phyloP scores from a whole-genome alignment of 2,329 filamentous ascomycete genomes.

The Fusarium musae region DNA sequence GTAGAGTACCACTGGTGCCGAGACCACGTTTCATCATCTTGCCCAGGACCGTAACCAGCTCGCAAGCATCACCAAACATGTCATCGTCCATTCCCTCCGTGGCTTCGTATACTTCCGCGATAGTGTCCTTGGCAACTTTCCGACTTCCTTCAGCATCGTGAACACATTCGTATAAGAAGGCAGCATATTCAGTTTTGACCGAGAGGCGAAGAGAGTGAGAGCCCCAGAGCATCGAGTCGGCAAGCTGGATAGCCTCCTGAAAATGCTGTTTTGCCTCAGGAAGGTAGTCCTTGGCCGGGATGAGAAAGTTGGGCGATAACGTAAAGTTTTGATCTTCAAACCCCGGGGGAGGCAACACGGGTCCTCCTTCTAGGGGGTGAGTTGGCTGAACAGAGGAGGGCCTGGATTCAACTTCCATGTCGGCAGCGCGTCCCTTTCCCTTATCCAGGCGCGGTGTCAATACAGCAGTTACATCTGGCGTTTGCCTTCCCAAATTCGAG shows the following conservation, averaged over 20 bases:
- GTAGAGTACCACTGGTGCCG: conserved; percentile 50
- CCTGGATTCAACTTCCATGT: conserved; percentile 54
- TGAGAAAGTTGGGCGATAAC: conserved; percentile 76
- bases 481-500: conserved; percentile 67
- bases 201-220: conserved; percentile 91
- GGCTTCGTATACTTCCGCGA: conserved; percentile 90
- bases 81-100: conserved; percentile 94
- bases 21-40: conserved; percentile 87
- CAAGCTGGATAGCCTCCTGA: conserved; percentile 77
- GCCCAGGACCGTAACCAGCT: conserved; percentile 85
- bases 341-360: conserved; percentile 67
- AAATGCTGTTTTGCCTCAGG: conserved; percentile 86
- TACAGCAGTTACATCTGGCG: conserved; percentile 57
- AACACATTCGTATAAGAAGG: conserved; percentile 92
- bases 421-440: conserved; percentile 61
- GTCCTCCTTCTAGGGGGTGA: conserved; percentile 66
- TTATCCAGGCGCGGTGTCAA: conserved; percentile 54
- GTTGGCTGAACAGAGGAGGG: conserved; percentile 60
- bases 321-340: conserved; percentile 56
- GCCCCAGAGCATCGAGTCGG: conserved; percentile 81
- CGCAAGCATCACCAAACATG: conserved; percentile 91
- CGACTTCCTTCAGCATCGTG: conserved; percentile 83
- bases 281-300: conserved; percentile 83
- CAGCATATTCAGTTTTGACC: conserved; percentile 90
- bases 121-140: conserved; percentile 81